These are phyloP conservation scores for Fusarium nodosum DNA, from an alignment of 2,329 filamentous ascomycete genomes.

Conservation along the genomic window DNA sequence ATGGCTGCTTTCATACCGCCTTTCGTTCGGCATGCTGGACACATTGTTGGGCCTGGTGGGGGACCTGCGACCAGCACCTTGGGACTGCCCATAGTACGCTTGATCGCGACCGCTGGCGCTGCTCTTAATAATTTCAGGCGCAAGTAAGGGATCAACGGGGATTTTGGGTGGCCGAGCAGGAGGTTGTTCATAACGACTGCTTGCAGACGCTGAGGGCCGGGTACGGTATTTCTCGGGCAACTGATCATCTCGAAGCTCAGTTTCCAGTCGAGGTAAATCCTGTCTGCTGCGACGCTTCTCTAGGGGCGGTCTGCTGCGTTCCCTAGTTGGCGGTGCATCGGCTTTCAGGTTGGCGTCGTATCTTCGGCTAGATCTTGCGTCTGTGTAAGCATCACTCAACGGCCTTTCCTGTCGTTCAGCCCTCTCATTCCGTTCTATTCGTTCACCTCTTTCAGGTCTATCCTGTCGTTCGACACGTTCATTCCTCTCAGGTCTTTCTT, in stretches of 20 bases:
- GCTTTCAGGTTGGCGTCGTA: slow-evolving; percentile 40
- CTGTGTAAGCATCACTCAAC: slow-evolving; percentile 23
- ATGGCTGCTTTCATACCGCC: slow-evolving; percentile 46
- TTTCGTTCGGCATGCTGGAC: slow-evolving; percentile 49
- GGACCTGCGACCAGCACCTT: slow-evolving; percentile 39
- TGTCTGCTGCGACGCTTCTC: slow-evolving; percentile 54
- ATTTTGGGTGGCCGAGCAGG: slow-evolving; percentile 49
- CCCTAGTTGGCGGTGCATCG: slow-evolving; percentile 29
- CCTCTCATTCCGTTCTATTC: slow-evolving; percentile 9
- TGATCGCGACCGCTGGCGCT: slow-evolving; percentile 60
- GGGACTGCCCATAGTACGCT: slow-evolving; percentile 52
- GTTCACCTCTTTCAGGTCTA: slow-evolving; percentile 1
- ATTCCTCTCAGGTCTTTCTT: slow-evolving; percentile 15
- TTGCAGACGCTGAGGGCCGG: slow-evolving; percentile 54
- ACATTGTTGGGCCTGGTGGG: slow-evolving; percentile 52
- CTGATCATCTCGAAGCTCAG: slow-evolving; percentile 53
- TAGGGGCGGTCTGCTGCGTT: slow-evolving; percentile 44
- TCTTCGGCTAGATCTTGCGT: slow-evolving; percentile 29
- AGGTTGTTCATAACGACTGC: slow-evolving; percentile 52
- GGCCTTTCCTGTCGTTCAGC: slow-evolving; percentile 31
- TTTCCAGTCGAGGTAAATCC: slow-evolving; percentile 62
- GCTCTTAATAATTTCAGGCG: slow-evolving; percentile 60
- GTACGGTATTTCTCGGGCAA: slow-evolving; percentile 53
- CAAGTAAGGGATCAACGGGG: slow-evolving; percentile 55
- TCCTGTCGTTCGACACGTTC: slow-evolving; percentile 1